A percentile compares a stretch with the other conserved stretches of the same genome.
Conservation (phyloP, 495 filamentous ascomycete species). For the Neurospora sublineolata region DNA sequence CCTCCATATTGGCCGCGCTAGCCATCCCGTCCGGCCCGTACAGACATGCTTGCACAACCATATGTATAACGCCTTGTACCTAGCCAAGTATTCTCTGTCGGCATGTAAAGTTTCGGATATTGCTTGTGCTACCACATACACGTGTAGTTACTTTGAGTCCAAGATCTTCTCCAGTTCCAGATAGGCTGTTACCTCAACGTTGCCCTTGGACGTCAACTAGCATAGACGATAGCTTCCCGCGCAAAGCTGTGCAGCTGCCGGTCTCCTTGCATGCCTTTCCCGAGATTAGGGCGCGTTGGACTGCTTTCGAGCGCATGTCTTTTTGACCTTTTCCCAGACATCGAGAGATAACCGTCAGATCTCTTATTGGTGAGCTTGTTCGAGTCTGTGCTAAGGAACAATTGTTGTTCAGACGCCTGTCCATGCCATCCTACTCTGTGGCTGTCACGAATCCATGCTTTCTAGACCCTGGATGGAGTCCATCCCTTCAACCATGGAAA, state of each 20-base stretch:
- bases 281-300: background rate
- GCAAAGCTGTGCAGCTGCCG: background rate
- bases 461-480: conserved; percentile 8
- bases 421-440: conserved; percentile 9
- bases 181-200: background rate
- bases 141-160: background rate
- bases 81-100: background rate
- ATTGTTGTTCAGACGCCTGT: background rate
- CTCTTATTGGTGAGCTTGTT: conserved; percentile 21
- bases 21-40: background rate
- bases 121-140: background rate
- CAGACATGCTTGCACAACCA: background rate
- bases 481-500: background rate
- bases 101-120: background rate
- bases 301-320: conserved; percentile 1
- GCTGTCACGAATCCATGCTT: conserved; percentile 1
- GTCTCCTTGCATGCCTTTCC: background rate
- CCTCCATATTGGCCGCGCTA: background rate
- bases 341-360: conserved; percentile 24
- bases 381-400: background rate
- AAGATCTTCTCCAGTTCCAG: background rate
- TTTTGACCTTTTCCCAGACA: conserved; percentile 7
- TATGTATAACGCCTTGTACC: background rate
- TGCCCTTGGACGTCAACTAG: background rate
- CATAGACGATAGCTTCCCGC: background rate